phyloP scores from a whole-genome alignment of 1,139 yeast genomes.

The Kazachstania sp. region DNA sequence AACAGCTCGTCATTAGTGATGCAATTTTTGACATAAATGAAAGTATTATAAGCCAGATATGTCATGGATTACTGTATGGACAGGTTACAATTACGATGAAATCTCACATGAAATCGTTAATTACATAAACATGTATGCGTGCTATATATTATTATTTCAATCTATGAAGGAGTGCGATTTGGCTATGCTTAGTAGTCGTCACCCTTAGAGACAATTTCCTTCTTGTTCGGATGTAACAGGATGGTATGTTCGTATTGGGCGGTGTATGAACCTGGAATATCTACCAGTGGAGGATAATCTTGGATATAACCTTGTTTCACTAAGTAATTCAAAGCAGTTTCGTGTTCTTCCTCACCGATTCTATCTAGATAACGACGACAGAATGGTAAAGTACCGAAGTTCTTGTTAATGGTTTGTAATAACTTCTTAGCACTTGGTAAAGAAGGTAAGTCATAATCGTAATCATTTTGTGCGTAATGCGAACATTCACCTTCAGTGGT shows the following conservation, averaged over 20 bases:
- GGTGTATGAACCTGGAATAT: conserved; percentile 75
- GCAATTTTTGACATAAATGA: too few species aligned
- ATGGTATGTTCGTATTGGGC: conserved; percentile 97
- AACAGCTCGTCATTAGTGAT: too few species aligned
- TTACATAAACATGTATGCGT: too few species aligned
- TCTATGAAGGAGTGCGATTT: too few species aligned
- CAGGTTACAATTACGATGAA: too few species aligned
- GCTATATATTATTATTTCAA: too few species aligned
- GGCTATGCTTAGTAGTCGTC: conserved; percentile 58
- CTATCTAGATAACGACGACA: conserved; percentile 92
- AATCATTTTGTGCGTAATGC: conserved; percentile 68
- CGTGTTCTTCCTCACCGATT: conserved; percentile 83
- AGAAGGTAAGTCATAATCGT: conserved; percentile 45
- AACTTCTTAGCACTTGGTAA: conserved; percentile 60
- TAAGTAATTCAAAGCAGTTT: conserved; percentile 78
- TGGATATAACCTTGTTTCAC: conserved; percentile 81
- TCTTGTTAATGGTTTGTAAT: conserved; percentile 57
- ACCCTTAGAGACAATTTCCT: conserved; percentile 92
- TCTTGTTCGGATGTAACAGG: conserved; percentile 78
- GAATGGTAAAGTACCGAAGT: conserved; percentile 93
- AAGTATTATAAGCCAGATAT: too few species aligned
- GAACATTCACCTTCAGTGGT: conserved; percentile 84
- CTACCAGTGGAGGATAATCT: conserved; percentile 96
- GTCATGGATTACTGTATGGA: too few species aligned
- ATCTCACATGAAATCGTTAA: too few species aligned